Conservation (phyloP, 208 protist genomes). For the Vickermania spadyakhi region DNA sequence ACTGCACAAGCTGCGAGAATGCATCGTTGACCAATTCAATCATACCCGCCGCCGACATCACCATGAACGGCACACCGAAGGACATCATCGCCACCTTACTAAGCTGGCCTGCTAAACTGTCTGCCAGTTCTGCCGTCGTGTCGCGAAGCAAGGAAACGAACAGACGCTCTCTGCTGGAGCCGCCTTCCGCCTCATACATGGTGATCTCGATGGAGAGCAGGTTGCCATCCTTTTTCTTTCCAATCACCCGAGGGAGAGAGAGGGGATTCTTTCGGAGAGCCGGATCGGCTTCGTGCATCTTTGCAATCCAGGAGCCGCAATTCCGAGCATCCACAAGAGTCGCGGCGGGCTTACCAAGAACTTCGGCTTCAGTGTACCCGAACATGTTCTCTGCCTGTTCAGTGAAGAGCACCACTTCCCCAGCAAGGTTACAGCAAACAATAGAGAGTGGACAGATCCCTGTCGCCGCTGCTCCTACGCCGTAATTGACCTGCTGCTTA, state of each 20-base stretch:
- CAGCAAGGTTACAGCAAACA: constrained; percentile 5
- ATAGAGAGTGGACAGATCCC: constrained; percentile 8
- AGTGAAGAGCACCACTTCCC: constrained; percentile 13
- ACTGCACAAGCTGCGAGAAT: constrained; percentile 9
- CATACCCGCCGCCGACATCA: constrained; percentile 6
- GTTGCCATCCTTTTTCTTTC: background rate
- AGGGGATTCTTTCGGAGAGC: background rate
- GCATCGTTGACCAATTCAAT: constrained; percentile 8
- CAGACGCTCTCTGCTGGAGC: constrained; percentile 1
- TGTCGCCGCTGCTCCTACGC: constrained; percentile 6
- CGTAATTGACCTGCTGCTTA: constrained; percentile 12
- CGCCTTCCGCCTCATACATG: constrained; percentile 7
- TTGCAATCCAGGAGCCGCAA: constrained; percentile 2
- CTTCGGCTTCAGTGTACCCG: constrained; percentile 8
- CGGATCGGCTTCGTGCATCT: constrained; percentile 2
- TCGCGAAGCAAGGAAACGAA: constrained; percentile 8
- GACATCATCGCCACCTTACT: constrained; percentile 6
- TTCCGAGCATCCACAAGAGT: constrained; percentile 16
- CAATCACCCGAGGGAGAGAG: background rate
- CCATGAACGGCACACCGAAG: constrained; percentile 6
- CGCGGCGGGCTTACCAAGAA: constrained; percentile 9
- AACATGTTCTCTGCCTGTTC: constrained; percentile 13
- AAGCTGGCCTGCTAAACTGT: constrained; percentile 3
- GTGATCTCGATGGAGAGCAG: constrained; percentile 6
- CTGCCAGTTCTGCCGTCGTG: constrained; percentile 1